Evolutionary conservation across 257 asterid species (phyloP).

Genomic region (Salvia splendens): DNA sequence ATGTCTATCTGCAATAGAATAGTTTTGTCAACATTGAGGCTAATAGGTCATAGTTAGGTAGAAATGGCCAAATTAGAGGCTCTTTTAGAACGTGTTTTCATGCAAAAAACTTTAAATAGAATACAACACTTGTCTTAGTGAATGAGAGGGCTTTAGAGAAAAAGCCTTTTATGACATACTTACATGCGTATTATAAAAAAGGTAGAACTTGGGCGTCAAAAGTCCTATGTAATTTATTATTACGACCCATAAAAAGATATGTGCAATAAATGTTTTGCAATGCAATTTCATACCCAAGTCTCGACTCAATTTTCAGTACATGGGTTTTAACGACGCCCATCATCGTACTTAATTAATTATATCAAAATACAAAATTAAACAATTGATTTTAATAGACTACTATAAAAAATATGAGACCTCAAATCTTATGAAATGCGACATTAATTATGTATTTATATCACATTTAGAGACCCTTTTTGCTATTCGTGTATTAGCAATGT

Average conservation of each 20-base stretch:
- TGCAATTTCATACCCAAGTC: background rate
- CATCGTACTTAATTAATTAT: no score
- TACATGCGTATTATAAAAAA: background rate
- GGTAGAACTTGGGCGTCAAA: background rate
- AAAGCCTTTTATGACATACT: background rate
- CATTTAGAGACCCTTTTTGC: no score
- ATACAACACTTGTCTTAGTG: conserved; percentile 23
- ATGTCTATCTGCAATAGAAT: background rate
- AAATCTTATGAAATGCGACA: no score
- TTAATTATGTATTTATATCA: no score
- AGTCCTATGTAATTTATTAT: background rate
- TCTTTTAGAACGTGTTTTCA: conserved; percentile 13
- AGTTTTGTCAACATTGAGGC: background rate
- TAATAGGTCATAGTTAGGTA: background rate
- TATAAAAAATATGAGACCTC: no score
- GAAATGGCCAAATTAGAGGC: conserved; percentile 15
- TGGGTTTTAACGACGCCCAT: no score
- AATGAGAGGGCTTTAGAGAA: conserved; percentile 11
- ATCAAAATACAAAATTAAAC: no score
- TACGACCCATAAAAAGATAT: background rate
- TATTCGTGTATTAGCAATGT: no score
- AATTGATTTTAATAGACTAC: no score
- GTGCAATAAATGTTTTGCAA: background rate
- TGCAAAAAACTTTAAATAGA: background rate
- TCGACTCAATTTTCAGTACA: no score